phyloP scores from a whole-genome alignment of 768 basidiomycete species.

The Boletus sensibilis region DNA sequence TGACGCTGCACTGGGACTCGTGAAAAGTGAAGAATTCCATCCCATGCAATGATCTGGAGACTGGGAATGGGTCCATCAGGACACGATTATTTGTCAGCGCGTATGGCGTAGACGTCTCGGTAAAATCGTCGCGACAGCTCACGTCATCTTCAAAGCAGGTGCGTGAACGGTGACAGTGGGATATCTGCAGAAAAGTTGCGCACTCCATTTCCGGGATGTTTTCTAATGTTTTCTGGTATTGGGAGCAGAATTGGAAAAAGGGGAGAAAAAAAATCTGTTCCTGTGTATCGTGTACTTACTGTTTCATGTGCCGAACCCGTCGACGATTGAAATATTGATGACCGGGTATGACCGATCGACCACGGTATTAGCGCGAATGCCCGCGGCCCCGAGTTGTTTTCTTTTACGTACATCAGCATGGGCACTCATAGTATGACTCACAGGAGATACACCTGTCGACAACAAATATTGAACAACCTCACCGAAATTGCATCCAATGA shows the following conservation, averaged over 20 bases:
- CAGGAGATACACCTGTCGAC: neutral
- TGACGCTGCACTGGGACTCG: neutral
- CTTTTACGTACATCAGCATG: neutral
- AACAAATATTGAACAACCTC: neutral
- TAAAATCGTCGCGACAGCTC: neutral
- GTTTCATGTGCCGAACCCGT: conserved; percentile 10
- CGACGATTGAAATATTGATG: neutral
- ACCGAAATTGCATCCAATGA: neutral
- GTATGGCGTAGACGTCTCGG: neutral
- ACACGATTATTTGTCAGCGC: neutral
- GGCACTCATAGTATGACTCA: neutral
- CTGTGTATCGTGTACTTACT: neutral
- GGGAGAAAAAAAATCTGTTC: neutral
- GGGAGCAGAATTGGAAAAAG: neutral
- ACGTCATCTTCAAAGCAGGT: neutral
- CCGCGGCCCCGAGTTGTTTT: no score
- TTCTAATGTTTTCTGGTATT: neutral
- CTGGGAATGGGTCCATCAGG: neutral
- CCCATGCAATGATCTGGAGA: neutral
- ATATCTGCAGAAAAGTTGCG: neutral
- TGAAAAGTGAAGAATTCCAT: neutral
- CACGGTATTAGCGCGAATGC: no score
- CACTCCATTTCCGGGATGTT: neutral
- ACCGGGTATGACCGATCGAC: neutral
- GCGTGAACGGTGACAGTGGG: neutral